A percentile compares a stretch with the other conserved stretches of the same genome.
These are phyloP conservation scores for Penicillium sp. DNA, from an alignment of 2,329 filamentous ascomycete species.

Conservation along the genomic window DNA sequence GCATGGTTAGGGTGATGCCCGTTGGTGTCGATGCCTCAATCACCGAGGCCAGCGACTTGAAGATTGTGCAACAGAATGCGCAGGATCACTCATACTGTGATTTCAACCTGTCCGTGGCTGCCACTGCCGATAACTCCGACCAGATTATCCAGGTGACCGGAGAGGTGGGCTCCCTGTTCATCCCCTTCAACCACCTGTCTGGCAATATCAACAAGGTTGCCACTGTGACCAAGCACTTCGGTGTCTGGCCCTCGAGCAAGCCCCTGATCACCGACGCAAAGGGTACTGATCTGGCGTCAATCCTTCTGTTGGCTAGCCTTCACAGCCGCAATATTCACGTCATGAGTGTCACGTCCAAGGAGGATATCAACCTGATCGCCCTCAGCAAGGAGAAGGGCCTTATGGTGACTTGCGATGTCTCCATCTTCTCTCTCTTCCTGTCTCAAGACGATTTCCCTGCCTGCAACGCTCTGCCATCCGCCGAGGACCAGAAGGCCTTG, in stretches of 20 bases:
- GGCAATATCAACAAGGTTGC: slow-evolving; percentile 81
- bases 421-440: slow-evolving; percentile 72
- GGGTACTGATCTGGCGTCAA: slow-evolving; percentile 72
- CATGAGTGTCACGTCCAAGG: slow-evolving; percentile 72
- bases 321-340: slow-evolving; percentile 74
- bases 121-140: slow-evolving; percentile 66
- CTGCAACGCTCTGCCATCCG: slow-evolving; percentile 59
- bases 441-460: slow-evolving; percentile 64
- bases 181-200: slow-evolving; percentile 73
- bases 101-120: slow-evolving; percentile 72
- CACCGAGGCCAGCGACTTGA: slow-evolving; percentile 65
- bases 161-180: slow-evolving; percentile 74
- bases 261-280: slow-evolving; percentile 77
- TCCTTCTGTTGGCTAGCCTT: slow-evolving; percentile 69
- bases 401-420: slow-evolving; percentile 74
- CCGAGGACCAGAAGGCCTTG: slow-evolving; percentile 64
- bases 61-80: slow-evolving; percentile 64
- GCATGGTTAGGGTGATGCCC: slow-evolving; percentile 74
- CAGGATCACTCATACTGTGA: slow-evolving; percentile 65
- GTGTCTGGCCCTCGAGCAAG: slow-evolving; percentile 69
- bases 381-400: slow-evolving; percentile 76
- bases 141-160: slow-evolving; percentile 66
- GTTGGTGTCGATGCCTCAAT: slow-evolving; percentile 66
- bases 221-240: slow-evolving; percentile 71
- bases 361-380: slow-evolving; percentile 70